A percentile compares a stretch with the other conserved stretches of the same genome.
These are phyloP conservation scores for Lepiota subincarnata DNA, from an alignment of 768 basidiomycete species.

Conservation along the genomic window DNA sequence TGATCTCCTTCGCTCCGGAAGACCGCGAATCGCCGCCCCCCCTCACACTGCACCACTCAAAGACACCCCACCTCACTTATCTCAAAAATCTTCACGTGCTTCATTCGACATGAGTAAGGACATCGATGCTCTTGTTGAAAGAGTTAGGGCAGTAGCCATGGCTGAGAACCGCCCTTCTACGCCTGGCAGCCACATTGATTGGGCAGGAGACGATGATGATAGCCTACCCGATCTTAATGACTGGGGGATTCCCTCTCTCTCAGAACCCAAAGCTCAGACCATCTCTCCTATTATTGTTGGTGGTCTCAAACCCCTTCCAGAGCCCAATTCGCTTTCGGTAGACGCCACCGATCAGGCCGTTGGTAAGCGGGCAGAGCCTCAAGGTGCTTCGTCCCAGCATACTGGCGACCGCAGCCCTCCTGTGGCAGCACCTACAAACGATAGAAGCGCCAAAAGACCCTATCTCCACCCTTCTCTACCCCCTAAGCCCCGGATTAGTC, in stretches of 20 bases:
- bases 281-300: conserved; percentile 71
- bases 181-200: conserved; percentile 80
- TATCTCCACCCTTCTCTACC: conserved; percentile 1
- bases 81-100: conserved; percentile 11
- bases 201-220: conserved; percentile 86
- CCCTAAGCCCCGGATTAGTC: background rate
- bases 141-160: conserved; percentile 71
- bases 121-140: conserved; percentile 76
- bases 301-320: conserved; percentile 56
- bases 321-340: conserved; percentile 17
- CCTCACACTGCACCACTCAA: conserved; percentile 43
- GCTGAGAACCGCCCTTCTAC: conserved; percentile 60
- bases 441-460: background rate
- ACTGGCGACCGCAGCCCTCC: background rate
- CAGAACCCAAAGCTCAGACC: conserved; percentile 30
- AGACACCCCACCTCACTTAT: conserved; percentile 59
- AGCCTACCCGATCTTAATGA: conserved; percentile 81
- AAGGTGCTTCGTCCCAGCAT: background rate
- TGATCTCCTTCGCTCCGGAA: conserved; percentile 28
- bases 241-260: conserved; percentile 57
- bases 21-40: conserved; percentile 22
- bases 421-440: background rate
- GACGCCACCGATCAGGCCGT: background rate
- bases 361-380: background rate
- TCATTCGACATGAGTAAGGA: conserved; percentile 52